Conservation (phyloP, 345 rosid genomes). For the Eucalyptus polybractea region DNA sequence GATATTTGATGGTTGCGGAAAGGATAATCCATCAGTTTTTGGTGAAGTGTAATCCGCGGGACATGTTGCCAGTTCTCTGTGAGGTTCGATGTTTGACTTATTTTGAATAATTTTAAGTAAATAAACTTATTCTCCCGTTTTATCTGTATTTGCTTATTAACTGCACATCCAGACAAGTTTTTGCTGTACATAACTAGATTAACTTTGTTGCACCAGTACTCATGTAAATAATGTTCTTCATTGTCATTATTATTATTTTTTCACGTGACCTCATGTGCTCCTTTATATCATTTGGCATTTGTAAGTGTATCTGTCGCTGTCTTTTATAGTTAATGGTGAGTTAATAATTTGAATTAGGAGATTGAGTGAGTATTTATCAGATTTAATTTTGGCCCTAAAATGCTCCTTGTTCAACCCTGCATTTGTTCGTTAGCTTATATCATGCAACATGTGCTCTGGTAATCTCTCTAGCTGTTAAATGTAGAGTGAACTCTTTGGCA, state of each 20-base stretch:
- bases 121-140: not conserved
- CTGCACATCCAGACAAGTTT: not conserved
- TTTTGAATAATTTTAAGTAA: not conserved
- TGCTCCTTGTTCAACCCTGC: not conserved
- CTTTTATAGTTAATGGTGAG: not conserved
- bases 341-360: not conserved
- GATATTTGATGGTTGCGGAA: conserved; percentile 37
- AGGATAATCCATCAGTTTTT: conserved; percentile 31
- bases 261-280: not conserved
- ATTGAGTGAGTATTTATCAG: not conserved
- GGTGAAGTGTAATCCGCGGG: conserved; percentile 58
- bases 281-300: not conserved
- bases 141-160: not conserved
- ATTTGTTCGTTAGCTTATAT: not conserved
- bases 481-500: not conserved
- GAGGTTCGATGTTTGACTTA: conserved; percentile 31
- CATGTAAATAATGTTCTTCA: not conserved
- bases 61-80: conserved; percentile 77
- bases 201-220: not conserved
- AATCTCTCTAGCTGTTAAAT: not conserved
- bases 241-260: not conserved
- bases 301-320: not conserved
- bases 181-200: not conserved
- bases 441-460: not conserved
- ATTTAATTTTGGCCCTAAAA: too few species aligned